Evolutionary conservation across 2,329 filamentous ascomycete species (phyloP), one percentile per base, ranked within the genome.

Genomic region (Calonectria naviculata): DNA sequence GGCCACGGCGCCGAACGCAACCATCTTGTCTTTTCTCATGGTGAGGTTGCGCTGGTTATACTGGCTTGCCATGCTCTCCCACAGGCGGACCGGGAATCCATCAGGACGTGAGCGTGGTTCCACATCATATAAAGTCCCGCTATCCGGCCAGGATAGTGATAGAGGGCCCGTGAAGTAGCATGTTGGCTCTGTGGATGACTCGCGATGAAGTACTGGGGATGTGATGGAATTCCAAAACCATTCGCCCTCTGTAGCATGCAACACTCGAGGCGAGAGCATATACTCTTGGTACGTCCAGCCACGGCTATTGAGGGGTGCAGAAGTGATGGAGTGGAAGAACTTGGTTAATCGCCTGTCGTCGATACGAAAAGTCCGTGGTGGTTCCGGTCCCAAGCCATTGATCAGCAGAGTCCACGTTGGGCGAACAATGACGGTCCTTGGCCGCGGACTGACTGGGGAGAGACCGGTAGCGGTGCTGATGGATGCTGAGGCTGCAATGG

Each of bases 41-140:
- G 61, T 64, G 3, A 64, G 61, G 5, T 31, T 44, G 38, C 61
- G 61, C 21, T 64, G 61, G 61, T 64, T 64, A 19, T 64, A 64
- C 42, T 64, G 61, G 29, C 61, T 64, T 24, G 19, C 44, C 26
- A 64, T 36, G 17, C 4, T 17, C 28, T 49, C 21, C 61, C 61
- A 64, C 1, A 64, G n/a, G 3, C 15, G 7, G 1, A 49, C 34
- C 17, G 41, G 21, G 9, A 15, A 17, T 3, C 13, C 41, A 24
- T 12, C n/a, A 10, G 42, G 61, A 26, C 49, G 26, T 15, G 31
- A 21, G n/a, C 31, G 19, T 19, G 61, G 61, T 31, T 49, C 49
- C 42, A 64, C 61, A n/a, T 64, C 46, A 28, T 64, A 64, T 10
- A 64, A 17, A 19, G 42, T 15, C 9, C 61, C 26, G 36, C 61